Percentiles rank a stretch among this genome's conserved stretches.
These are phyloP conservation scores for Komagataella populi DNA, from an alignment of 805 yeast genomes.

Conservation along the genomic window DNA sequence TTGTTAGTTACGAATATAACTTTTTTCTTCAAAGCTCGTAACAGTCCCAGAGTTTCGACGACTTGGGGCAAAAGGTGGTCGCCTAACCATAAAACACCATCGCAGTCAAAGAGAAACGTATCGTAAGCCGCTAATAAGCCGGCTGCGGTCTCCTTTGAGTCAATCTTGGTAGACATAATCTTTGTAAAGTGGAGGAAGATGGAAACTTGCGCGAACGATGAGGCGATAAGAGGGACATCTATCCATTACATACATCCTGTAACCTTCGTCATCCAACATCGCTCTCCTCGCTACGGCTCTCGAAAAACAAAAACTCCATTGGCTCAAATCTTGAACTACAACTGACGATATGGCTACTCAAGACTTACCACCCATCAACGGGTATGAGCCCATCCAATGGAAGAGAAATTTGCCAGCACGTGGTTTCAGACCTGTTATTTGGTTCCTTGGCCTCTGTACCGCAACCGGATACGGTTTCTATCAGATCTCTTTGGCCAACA, in stretches of 20 bases:
- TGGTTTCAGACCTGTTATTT: conserved; percentile 70
- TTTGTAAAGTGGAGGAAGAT: background rate
- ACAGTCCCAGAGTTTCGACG: conserved; percentile 55
- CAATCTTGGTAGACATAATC: conserved; percentile 35
- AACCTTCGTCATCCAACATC: background rate
- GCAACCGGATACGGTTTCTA: conserved; percentile 64
- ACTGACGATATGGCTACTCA: conserved; percentile 21
- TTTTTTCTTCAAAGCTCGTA: conserved; percentile 44
- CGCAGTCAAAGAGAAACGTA: conserved; percentile 90
- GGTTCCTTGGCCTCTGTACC: conserved; percentile 50
- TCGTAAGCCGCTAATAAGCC: conserved; percentile 54
- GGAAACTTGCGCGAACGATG: background rate
- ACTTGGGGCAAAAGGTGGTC: conserved; percentile 67
- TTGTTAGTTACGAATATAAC: conserved; percentile 90
- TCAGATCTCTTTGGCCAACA: conserved; percentile 47
- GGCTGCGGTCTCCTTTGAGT: conserved; percentile 31
- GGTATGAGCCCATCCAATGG: conserved; percentile 83
- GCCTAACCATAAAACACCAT: conserved; percentile 95
- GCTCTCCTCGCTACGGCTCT: background rate
- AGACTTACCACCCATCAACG: conserved; percentile 80
- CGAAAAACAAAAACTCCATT: background rate
- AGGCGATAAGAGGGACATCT: background rate
- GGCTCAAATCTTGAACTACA: background rate
- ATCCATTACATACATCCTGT: too few relatives aligned
- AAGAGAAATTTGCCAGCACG: conserved; percentile 75